Conservation (phyloP, 441 rosid genomes). For the Isatis lusitanica region DNA sequence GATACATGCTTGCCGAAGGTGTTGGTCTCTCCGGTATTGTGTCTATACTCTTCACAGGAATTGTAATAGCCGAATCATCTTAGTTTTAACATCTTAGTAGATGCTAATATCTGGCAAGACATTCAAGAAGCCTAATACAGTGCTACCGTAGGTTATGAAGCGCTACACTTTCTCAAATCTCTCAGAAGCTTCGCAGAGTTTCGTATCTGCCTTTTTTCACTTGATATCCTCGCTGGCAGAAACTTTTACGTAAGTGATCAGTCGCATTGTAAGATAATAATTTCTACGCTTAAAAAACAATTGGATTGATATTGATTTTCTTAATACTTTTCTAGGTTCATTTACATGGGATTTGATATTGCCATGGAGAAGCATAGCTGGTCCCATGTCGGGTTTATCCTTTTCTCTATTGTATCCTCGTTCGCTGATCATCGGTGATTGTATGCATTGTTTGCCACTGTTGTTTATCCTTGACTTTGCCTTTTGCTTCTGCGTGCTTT, state of each 20-base stretch:
- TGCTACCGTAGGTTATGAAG: slow-evolving; percentile 77
- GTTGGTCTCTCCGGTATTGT: slow-evolving; percentile 97
- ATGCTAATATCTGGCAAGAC: slow-evolving; percentile 14
- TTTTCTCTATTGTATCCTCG: slow-evolving; percentile 96
- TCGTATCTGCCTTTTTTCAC: slow-evolving; percentile 85
- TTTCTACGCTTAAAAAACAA: background rate
- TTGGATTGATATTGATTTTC: slow-evolving; percentile 32
- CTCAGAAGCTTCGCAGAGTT: slow-evolving; percentile 84
- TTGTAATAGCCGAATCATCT: slow-evolving; percentile 51
- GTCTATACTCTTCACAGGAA: slow-evolving; percentile 94
- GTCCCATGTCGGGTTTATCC: slow-evolving; percentile 94
- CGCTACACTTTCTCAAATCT: slow-evolving; percentile 86
- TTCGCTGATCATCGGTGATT: background rate
- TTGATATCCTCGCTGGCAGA: slow-evolving; percentile 94
- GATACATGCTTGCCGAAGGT: slow-evolving; percentile 99
- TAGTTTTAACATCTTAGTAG: slow-evolving; percentile 3
- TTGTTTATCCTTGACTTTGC: slow-evolving; percentile 29
- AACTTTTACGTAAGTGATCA: slow-evolving; percentile 70
- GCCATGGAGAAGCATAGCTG: slow-evolving; percentile 98
- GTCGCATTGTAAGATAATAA: background rate
- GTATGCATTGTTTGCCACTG: slow-evolving; percentile 10
- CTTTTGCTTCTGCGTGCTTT: slow-evolving; percentile 13
- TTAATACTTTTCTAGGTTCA: slow-evolving; percentile 61
- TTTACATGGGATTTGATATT: slow-evolving; percentile 97
- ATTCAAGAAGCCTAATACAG: slow-evolving; percentile 27